These are phyloP conservation scores for Alternaria sp. DNA, from an alignment of 2,329 filamentous ascomycete genomes.

Conservation along the genomic window DNA sequence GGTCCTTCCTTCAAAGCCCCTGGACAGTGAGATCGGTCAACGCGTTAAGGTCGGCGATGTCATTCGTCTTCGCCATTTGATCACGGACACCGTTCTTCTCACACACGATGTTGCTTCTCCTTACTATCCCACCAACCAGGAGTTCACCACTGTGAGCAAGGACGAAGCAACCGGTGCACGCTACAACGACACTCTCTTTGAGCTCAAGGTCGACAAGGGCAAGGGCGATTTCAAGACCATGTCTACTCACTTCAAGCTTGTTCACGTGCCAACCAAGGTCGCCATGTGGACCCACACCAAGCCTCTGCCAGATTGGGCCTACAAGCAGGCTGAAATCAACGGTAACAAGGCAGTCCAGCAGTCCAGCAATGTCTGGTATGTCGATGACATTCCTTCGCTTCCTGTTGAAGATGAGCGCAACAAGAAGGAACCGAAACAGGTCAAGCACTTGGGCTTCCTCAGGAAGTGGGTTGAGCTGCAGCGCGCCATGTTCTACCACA, in stretches of 20 bases:
- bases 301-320: conserved; percentile 95
- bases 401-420: conserved; percentile 74
- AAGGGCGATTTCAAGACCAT: conserved; percentile 87
- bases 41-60: conserved; percentile 82
- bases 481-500: conserved; percentile 98
- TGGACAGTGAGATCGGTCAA: conserved; percentile 62
- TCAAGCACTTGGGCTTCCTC: conserved; percentile 86
- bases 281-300: conserved; percentile 99
- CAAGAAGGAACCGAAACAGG: conserved; percentile 74
- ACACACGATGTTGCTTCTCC: conserved; percentile 98
- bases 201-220: conserved; percentile 87
- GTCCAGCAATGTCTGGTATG: conserved; percentile 91
- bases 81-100: conserved; percentile 83
- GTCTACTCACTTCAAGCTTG: conserved; percentile 91
- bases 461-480: conserved; percentile 96
- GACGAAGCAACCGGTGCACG: conserved; percentile 77
- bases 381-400: conserved; percentile 87
- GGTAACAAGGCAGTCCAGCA: conserved; percentile 95
- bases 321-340: conserved; percentile 98
- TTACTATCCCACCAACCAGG: conserved; percentile 96
- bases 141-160: conserved; percentile 83
- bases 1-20: conserved; percentile 70
- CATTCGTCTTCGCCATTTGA: conserved; percentile 83
- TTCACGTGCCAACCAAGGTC: conserved; percentile 93
- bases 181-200: conserved; percentile 89